Base-by-base conservation (phyloP, 257 asterid species). In the Gardenia jasminoides region DNA sequence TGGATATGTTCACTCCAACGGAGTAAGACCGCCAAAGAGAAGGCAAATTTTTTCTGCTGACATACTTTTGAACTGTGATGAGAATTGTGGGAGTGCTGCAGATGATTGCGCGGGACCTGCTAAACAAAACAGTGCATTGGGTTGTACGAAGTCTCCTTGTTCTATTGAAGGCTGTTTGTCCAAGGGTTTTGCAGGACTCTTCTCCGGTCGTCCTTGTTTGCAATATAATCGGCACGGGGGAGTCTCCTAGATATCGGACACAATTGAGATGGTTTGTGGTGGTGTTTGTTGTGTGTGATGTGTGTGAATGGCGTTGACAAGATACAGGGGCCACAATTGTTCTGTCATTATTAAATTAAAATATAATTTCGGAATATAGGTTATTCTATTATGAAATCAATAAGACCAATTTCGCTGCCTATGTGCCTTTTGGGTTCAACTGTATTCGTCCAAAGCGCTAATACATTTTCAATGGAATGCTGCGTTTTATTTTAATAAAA, bases 151-250 rank as follows among this genome's bases (percentile, higher is more conserved):
- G 84, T 85, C 92, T 72, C 82, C 87, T 2, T 87, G 96, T 80
- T 87, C 96, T 1, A 86, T 93, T 19, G 97, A 94, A 83, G 95
- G 98, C 39, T 94, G 92, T 75, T 80, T 94, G 84, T 89, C 98
- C 54, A 91, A 83, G 88, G 96, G 97, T 17, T 91, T 92, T 67
- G 97, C 94, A 0, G 91, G 92, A 70, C 96, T 94, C 66, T 85
- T 93, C 36, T 91, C 93, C 0, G 76, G 85, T 13, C 84, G 86
- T 56, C 80, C 97, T n/a, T 76, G 91, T 70, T 81, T 88, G 90
- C 91, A 87, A 77, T 84, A 83, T 64, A 86, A 88, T 64, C 84
- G 78, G 44, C 88, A 86, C 70, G 78, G 83, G 76, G 81, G 90
- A 77, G 90, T 88, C 43, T 80, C 92, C 31, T 91, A 82, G 67